phyloP scores from a whole-genome alignment of 208 protist genomes.

The Porcisia hertigi region DNA sequence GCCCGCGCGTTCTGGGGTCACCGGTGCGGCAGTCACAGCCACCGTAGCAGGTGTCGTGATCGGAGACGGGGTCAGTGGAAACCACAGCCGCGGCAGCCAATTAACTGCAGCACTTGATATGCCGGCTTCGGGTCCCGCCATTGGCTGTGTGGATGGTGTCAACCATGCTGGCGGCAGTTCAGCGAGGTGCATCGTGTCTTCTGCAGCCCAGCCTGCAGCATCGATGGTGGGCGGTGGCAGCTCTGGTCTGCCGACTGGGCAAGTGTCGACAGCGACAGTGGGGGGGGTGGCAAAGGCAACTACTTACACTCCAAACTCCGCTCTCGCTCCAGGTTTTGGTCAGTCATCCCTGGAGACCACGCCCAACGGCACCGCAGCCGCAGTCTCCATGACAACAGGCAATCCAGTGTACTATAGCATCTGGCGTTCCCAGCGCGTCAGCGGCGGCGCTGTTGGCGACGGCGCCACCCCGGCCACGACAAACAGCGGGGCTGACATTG shows the following conservation, averaged over 20 bases:
- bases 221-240: neutral
- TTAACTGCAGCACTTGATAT: neutral
- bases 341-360: neutral
- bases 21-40: neutral
- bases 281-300: conserved; percentile 5
- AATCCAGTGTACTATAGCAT: conserved; percentile 43
- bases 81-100: neutral
- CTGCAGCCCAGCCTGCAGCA: neutral
- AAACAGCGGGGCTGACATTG: conserved; percentile 62
- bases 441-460: conserved; percentile 33
- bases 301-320: neutral
- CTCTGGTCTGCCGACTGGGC: conserved; percentile 3
- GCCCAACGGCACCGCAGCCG: neutral
- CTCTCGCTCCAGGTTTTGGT: too few relatives aligned
- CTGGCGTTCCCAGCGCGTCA: conserved; percentile 43
- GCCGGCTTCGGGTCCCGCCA: neutral
- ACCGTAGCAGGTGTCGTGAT: neutral
- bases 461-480: conserved; percentile 25
- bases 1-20: neutral
- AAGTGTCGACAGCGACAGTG: conserved; percentile 11
- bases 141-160: conserved; percentile 4
- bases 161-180: neutral
- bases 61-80: neutral
- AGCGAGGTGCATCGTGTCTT: neutral
- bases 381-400: neutral